Conservation (phyloP, 2,329 filamentous ascomycete species). For the Dichotomopilus funicola region DNA sequence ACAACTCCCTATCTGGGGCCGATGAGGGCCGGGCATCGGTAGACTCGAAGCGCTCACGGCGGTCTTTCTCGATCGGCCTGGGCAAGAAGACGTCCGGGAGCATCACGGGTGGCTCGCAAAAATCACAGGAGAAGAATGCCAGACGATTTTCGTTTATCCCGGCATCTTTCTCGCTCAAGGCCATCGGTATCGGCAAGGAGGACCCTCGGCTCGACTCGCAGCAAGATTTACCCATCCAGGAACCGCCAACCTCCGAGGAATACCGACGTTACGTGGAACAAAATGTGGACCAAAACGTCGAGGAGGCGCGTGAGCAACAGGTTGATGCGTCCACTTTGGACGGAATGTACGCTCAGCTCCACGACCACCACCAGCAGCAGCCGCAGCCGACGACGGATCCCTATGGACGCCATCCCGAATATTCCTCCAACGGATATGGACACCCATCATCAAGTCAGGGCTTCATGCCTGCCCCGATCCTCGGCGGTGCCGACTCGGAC, state of each 20-base stretch:
- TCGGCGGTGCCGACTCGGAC: constrained; percentile 48
- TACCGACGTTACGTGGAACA: constrained; percentile 33
- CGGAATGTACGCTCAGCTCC: constrained; percentile 30
- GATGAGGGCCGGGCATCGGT: constrained; percentile 58
- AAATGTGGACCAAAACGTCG: constrained; percentile 12
- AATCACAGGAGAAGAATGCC: constrained; percentile 49
- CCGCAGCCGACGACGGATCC: constrained; percentile 18
- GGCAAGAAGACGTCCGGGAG: constrained; percentile 66
- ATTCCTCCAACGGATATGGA: constrained; percentile 37
- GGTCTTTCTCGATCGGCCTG: constrained; percentile 63
- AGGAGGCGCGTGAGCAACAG: constrained; percentile 12
- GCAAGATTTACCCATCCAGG: constrained; percentile 47
- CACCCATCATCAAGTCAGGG: constrained; percentile 39
- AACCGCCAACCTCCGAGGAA: constrained; percentile 35
- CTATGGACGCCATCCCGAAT: constrained; percentile 32
- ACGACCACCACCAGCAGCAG: constrained; percentile 6
- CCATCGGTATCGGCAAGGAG: constrained; percentile 55
- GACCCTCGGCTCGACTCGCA: constrained; percentile 45
- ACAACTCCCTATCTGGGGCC: constrained; percentile 57
- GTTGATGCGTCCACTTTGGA: constrained; percentile 27
- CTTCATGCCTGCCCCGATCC: constrained; percentile 41
- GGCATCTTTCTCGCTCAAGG: constrained; percentile 56
- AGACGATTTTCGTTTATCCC: constrained; percentile 68
- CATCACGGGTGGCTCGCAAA: constrained; percentile 48
- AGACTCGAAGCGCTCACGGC: constrained; percentile 60